Percentiles rank a stretch among this genome's conserved stretches.
Evolutionary conservation across 352 stramenopile genomes (phyloP).

Genomic region (Thraustochytrium aureum): DNA sequence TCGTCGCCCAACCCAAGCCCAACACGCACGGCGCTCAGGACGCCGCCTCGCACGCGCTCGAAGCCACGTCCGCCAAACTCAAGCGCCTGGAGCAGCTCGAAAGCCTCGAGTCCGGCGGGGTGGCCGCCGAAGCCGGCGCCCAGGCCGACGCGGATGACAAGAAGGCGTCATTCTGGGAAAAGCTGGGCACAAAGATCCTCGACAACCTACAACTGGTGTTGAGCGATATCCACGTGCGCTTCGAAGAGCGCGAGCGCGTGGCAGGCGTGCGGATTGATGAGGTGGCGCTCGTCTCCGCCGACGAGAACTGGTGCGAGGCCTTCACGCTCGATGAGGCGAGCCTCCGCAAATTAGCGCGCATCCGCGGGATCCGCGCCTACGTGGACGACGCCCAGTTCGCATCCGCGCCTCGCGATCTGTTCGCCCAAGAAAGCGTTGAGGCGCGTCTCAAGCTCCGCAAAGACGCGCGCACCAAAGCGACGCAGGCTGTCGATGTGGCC

Average conservation of each 20-base stretch:
- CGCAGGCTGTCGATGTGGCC: slow-evolving; percentile 16
- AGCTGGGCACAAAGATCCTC: slow-evolving; percentile 51
- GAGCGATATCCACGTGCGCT: slow-evolving; percentile 21
- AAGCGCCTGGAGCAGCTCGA: neutral
- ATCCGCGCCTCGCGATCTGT: no score
- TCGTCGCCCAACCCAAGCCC: slow-evolving; percentile 4
- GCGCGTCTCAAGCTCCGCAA: slow-evolving; percentile 9
- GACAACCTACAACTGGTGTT: slow-evolving; percentile 54
- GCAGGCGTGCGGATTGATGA: slow-evolving; percentile 26
- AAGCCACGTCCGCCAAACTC: neutral
- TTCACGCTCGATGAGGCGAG: neutral
- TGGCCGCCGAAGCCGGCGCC: neutral
- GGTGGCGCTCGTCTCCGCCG: slow-evolving; percentile 3
- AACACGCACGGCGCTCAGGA: neutral
- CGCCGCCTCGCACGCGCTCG: neutral
- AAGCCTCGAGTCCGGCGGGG: neutral
- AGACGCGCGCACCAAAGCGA: neutral
- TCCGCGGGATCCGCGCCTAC: neutral
- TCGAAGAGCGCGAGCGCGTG: neutral
- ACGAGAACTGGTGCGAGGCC: slow-evolving; percentile 53
- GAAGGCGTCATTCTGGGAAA: slow-evolving; percentile 24
- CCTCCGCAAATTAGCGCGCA: slow-evolving; percentile 22
- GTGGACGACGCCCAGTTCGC: neutral
- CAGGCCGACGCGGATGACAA: neutral
- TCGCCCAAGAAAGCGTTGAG: neutral